phyloP scores from a whole-genome alignment of 225 moss, liverwort and hornwort genomes.

The Neckera pumila region DNA sequence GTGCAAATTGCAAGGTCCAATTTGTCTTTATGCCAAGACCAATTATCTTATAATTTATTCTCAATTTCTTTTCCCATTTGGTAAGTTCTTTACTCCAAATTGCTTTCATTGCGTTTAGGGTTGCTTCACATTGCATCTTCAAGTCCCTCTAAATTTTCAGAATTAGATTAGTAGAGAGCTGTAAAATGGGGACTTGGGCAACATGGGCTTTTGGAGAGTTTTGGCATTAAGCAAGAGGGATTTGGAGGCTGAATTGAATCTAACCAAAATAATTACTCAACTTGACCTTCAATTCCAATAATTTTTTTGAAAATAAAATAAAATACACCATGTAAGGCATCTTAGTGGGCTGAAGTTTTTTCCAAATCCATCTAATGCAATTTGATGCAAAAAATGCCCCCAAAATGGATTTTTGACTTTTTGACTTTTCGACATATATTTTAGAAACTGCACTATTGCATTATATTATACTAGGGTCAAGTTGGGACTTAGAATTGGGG shows the following conservation, averaged over 20 bases:
- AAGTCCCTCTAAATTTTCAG: background rate
- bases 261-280: background rate
- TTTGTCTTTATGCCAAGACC: background rate
- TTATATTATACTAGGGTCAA: background rate
- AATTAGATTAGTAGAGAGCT: background rate
- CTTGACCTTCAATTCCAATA: rapidly evolving
- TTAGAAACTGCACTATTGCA: no score
- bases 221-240: background rate
- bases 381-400: background rate
- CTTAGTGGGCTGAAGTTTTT: rapidly evolving
- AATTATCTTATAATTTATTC: background rate
- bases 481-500: background rate
- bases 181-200: background rate
- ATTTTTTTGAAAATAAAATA: background rate
- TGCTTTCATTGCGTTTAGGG: background rate
- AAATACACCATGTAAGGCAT: background rate
- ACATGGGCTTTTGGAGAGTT: background rate
- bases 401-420: background rate
- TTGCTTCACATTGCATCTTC: no score
- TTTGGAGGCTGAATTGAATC: rapidly evolving
- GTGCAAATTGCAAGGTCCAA: background rate
- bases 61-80: background rate
- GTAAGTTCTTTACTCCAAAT: background rate
- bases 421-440: background rate
- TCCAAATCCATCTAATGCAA: background rate